Percentiles rank a stretch among this genome's conserved stretches.
These are phyloP conservation scores for Saccharomycopsis sp. DNA, from an alignment of 805 yeast species.

Conservation along the genomic window DNA sequence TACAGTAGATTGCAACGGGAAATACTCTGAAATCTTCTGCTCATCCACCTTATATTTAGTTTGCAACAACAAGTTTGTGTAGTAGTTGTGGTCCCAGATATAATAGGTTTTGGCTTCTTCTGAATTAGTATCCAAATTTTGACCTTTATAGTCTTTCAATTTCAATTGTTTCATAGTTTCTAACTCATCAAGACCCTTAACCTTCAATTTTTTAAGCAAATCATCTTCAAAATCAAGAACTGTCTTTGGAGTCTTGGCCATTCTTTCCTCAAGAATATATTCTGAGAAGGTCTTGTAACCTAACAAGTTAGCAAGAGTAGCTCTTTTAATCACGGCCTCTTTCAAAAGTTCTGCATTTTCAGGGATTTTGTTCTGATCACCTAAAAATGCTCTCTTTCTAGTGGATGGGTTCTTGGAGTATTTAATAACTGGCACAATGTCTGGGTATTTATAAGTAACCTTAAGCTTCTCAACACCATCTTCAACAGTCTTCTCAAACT, in stretches of 20 bases:
- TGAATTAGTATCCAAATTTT: slow-evolving; percentile 36
- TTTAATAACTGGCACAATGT: slow-evolving; percentile 68
- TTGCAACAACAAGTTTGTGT: slow-evolving; percentile 59
- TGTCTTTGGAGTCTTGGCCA: slow-evolving; percentile 64
- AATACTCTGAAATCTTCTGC: slow-evolving; percentile 65
- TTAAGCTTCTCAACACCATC: slow-evolving; percentile 41
- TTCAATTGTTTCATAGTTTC: slow-evolving; percentile 45
- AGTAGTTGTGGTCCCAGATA: slow-evolving; percentile 71
- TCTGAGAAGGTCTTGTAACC: slow-evolving; percentile 68
- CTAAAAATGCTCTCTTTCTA: slow-evolving; percentile 57
- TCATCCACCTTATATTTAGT: slow-evolving; percentile 66
- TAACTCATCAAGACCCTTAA: slow-evolving; percentile 53
- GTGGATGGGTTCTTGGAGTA: slow-evolving; percentile 60
- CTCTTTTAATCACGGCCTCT: slow-evolving; percentile 56
- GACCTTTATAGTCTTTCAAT: slow-evolving; percentile 40
- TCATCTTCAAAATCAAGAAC: slow-evolving; percentile 61
- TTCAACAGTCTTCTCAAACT: slow-evolving; percentile 42
- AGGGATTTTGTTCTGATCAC: slow-evolving; percentile 62
- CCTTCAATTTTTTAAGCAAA: slow-evolving; percentile 49
- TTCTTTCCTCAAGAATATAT: slow-evolving; percentile 65
- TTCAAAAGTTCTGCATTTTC: slow-evolving; percentile 55
- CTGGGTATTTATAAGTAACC: slow-evolving; percentile 80
- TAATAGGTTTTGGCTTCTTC: slow-evolving; percentile 36
- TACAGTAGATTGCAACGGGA: slow-evolving; percentile 66
- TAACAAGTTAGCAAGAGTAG: slow-evolving; percentile 51